Base-by-base conservation (phyloP, 2,329 filamentous ascomycete species). In the Pseudogymnoascus sp. region DNA sequence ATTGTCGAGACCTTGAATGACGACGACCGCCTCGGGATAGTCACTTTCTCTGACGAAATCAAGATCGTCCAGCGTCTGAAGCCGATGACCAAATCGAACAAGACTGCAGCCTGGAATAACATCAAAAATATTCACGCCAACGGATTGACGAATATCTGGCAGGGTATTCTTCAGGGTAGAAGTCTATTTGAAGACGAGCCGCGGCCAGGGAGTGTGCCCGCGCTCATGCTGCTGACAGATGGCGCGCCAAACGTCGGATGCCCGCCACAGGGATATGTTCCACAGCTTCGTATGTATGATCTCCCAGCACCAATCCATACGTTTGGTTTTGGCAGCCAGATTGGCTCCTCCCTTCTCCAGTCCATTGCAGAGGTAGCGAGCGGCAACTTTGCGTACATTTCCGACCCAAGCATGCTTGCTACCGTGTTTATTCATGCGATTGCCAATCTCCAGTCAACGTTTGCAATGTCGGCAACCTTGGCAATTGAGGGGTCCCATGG, bases 381-480 rank as follows among this genome's bases (percentile, higher is more conserved):
- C 2, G 84, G 84, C 1, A 82, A 78, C 67, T 87, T 83, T 62
- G 74, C 81, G 7, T 86, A 85, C 64, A 86, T 86, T 16, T 80
- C 82, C 0, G 83, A 86, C 60, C 78, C 81, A 0, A 80, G 82
- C 62, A 85, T 86, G 81, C 81, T 86, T 62, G 43, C 47, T 2
- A 86, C 83, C 2, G 81, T 84, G 3, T 85, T 86, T 63, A 76
- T 85, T 2, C 81, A 86, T 65, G 81, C 84, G 1, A 76, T 85
- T 2, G 83, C 83, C 16, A 84, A 86, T 64, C 68, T 86, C 1
- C 83, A 84, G 65, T 77, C 79, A 2, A 86, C 83, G 0, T 84
- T 78, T 63, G 82, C 82, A 2, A 79, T 74, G 3, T 72, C 74
- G 1, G 78, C 78, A 2, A 71, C 66, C 0, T 68, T 86, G 1